Evolutionary conservation across 495 filamentous ascomycete genomes (phyloP), one percentile per base, ranked within the genome.

Genomic region (Aspergillus nidulans): DNA sequence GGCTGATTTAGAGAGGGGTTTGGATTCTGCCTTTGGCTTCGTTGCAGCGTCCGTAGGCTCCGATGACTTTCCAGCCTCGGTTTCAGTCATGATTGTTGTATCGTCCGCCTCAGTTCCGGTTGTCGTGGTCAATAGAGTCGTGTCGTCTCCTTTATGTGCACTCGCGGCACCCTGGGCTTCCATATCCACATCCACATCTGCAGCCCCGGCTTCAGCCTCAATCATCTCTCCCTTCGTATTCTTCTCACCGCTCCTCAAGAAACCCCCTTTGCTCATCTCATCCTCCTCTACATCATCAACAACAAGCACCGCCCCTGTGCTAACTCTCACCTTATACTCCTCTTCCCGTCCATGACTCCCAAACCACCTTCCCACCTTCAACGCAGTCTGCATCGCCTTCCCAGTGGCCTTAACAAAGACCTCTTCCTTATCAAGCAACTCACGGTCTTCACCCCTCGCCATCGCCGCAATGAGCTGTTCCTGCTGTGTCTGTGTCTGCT

Each of bases 341-440:
- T 67, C 68, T 41, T 66, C 68, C 55, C 82, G 76, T 52, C 26
- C 54, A 23, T 20, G 4, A 28, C 79, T 73, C 71, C 81, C 77
- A 59, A 89, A 88, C 64, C 80, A 86, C 53, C 78, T 66, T 13
- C 79, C 88, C 8, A 90, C 72, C 48, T 74, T 70, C 26, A 91
- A 60, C 24, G 84, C 85, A 69, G 81, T 87, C 65, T 84, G 77
- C 48, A 96, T 91, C 28, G 90, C 91, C 59, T 80, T 81, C 28
- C 89, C 90, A 1, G 89, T 92, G 15, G 83, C 92, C 52, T 91
- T 87, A 10, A 96, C 58, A 36, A 85, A 70, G 6, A 96, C 85
- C 59, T 86, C 82, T 58, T 83, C 83, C 30, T 59, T 68, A 54
- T 60, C 57, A 57, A 74, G 51, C 54, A 65, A 57, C 43, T 76